Percentiles rank a stretch among this genome's conserved stretches.
Evolutionary conservation across 2,329 filamentous ascomycete species (phyloP).

Genomic region (Claviceps sp.): DNA sequence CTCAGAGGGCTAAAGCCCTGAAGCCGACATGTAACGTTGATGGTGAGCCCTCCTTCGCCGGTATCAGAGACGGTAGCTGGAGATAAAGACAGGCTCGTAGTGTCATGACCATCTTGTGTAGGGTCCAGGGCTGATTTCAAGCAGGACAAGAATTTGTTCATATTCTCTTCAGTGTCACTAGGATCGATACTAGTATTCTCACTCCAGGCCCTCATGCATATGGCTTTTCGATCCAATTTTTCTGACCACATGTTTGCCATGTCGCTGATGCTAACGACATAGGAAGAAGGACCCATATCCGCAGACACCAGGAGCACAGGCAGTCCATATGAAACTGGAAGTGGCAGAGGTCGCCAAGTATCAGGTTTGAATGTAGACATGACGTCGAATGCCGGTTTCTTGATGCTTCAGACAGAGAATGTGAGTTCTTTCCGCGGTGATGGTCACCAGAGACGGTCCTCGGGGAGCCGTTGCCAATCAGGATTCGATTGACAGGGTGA

Average conservation of each 20-base stretch:
- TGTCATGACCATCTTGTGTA: constrained; percentile 28
- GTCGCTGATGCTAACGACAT: constrained; percentile 56
- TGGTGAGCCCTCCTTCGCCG: constrained; percentile 28
- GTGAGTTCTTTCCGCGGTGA: not conserved
- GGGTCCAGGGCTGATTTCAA: constrained; percentile 39
- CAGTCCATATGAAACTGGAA: constrained; percentile 22
- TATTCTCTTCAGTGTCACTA: constrained; percentile 52
- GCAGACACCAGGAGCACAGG: constrained; percentile 53
- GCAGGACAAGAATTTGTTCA: constrained; percentile 52
- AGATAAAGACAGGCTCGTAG: constrained; percentile 31
- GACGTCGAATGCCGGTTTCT: not conserved
- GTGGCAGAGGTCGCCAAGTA: constrained; percentile 31
- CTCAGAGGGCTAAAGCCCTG: constrained; percentile 50
- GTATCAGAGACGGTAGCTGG: constrained; percentile 18
- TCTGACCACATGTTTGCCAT: constrained; percentile 63
- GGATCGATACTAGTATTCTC: constrained; percentile 62
- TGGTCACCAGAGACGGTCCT: not conserved
- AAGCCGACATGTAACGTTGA: constrained; percentile 46
- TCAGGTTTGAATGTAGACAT: constrained; percentile 15
- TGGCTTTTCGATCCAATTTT: constrained; percentile 43
- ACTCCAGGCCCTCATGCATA: constrained; percentile 47
- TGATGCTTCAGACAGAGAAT: not conserved
- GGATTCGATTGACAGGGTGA: not conserved
- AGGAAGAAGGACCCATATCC: constrained; percentile 39
- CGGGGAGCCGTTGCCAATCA: not conserved